phyloP scores from a whole-genome alignment of 345 rosid species.

The Barbarea vulgaris region DNA sequence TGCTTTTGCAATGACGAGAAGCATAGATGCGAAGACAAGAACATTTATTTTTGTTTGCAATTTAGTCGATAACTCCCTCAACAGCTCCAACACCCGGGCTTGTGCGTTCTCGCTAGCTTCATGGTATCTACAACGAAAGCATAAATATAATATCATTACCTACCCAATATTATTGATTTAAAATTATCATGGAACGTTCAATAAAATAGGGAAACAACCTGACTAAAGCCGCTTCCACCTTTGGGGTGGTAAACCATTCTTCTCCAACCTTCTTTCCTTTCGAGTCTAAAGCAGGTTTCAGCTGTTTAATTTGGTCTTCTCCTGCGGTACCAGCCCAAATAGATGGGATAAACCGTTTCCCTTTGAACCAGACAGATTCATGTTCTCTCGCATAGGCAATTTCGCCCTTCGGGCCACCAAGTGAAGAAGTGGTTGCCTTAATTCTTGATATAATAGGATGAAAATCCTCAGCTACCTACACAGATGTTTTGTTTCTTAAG shows the following conservation, averaged over 20 bases:
- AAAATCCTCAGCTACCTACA: constrained; percentile 82
- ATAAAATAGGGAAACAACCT: constrained; percentile 50
- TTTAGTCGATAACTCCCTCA: constrained; percentile 80
- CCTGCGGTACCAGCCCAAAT: constrained; percentile 92
- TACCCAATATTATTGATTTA: background rate
- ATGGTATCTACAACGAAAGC: constrained; percentile 65
- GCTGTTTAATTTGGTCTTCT: constrained; percentile 92
- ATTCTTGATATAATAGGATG: constrained; percentile 77
- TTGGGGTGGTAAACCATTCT: constrained; percentile 89
- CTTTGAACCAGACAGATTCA: constrained; percentile 95
- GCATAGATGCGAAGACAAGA: constrained; percentile 84
- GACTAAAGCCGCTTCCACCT: constrained; percentile 78
- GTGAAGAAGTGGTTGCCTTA: constrained; percentile 71
- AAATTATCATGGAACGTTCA: background rate
- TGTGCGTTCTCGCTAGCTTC: constrained; percentile 78
- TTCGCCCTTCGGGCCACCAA: constrained; percentile 89
- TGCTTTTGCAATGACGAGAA: constrained; percentile 91
- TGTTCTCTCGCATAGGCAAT: constrained; percentile 86
- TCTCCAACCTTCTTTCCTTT: constrained; percentile 96
- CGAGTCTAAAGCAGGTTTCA: constrained; percentile 82
- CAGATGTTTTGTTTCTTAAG: constrained; percentile 12
- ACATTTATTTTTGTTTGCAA: constrained; percentile 77
- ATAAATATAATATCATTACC: constrained; percentile 7
- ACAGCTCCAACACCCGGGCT: constrained; percentile 73
- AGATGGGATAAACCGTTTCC: constrained; percentile 74